Evolutionary conservation across 306 rosid genomes (phyloP), one percentile per base, ranked within the genome.

Genomic region (Trifolium pratense): DNA sequence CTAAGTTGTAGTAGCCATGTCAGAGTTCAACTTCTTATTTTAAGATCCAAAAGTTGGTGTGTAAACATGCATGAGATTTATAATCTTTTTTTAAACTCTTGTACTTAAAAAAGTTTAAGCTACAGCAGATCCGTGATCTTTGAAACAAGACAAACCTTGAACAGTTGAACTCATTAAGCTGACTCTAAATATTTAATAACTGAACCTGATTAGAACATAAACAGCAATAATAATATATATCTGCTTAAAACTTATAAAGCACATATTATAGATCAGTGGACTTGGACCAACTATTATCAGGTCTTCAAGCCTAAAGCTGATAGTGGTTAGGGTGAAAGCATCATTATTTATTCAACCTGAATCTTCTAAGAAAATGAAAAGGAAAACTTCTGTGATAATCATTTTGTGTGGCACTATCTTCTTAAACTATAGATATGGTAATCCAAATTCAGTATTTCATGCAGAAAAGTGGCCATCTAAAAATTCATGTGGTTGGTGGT

Each of bases 261-360:
- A 45, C 12, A 45, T 8, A 7, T 45, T 45, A 17, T 45, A 45
- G 17, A 45, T 14, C 14, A 5, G 16, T 45, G 18, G 17, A 45
- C 18, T 58, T 58, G 18, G 39, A 20, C 29, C 26, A 26, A 58
- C 61, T 55, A 20, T 3, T 21, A 55, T 52, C 59, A 52, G 29
- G 60, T 55, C 61, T 55, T 55, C n/a, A 55, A 55, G 32, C 61
- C 61, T 21, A 55, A 52, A 52, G 29, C 59, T 52, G 59, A 23
- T 17, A 9, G 9, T 52, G 12, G 25, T 52, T 52, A 18, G 29
- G 31, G 62, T 5, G 62, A 56, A 56, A 56, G 12, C 37, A 52
- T 18, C 59, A 52, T 52, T 11, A 18, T 5, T 56, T 56, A 25
- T 57, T 57, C 36, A 57, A 25, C n/a, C 63, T 13, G 16, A 58